A percentile compares a stretch with the other conserved stretches of the same genome.
Evolutionary conservation across 495 filamentous ascomycete genomes (phyloP).

Genomic region (Talaromyces thailandensis): DNA sequence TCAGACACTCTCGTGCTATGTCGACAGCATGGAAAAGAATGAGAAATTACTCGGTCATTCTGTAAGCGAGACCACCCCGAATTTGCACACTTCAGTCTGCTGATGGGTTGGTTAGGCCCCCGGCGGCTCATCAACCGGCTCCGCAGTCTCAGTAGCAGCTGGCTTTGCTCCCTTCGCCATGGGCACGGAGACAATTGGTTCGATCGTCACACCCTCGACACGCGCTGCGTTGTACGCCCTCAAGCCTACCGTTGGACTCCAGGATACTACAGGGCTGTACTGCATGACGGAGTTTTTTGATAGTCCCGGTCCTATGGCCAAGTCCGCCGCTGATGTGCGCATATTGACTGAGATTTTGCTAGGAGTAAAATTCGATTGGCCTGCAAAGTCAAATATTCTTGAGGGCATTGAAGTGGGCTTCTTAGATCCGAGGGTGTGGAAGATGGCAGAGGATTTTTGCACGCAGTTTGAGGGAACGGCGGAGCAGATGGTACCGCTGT

Average conservation of each 20-base stretch:
- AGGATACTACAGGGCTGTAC: conserved; percentile 21
- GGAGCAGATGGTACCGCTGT: not conserved
- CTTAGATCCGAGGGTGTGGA: not conserved
- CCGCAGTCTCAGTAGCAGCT: conserved; percentile 34
- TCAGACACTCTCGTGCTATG: conserved; percentile 33
- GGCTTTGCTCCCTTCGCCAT: conserved; percentile 34
- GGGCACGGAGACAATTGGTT: conserved; percentile 40
- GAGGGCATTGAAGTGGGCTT: not conserved
- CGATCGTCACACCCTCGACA: conserved; percentile 29
- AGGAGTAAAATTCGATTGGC: not conserved
- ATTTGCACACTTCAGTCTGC: too few species aligned
- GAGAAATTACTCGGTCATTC: not conserved
- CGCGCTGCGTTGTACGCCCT: conserved; percentile 33
- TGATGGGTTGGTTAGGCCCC: conserved; percentile 18
- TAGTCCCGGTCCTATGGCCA: conserved; percentile 24
- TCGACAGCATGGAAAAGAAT: conserved; percentile 12
- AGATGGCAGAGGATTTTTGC: not conserved
- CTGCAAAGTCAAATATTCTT: not conserved
- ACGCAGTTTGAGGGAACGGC: not conserved
- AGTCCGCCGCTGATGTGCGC: conserved; percentile 5
- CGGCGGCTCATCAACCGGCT: conserved; percentile 39
- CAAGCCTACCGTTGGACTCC: conserved; percentile 21
- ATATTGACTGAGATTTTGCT: not conserved
- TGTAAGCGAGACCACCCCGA: not conserved
- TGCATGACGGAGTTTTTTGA: conserved; percentile 21